These are phyloP conservation scores for Neofusicoccum sp. DNA, from an alignment of 2,329 filamentous ascomycete genomes.

Conservation along the genomic window DNA sequence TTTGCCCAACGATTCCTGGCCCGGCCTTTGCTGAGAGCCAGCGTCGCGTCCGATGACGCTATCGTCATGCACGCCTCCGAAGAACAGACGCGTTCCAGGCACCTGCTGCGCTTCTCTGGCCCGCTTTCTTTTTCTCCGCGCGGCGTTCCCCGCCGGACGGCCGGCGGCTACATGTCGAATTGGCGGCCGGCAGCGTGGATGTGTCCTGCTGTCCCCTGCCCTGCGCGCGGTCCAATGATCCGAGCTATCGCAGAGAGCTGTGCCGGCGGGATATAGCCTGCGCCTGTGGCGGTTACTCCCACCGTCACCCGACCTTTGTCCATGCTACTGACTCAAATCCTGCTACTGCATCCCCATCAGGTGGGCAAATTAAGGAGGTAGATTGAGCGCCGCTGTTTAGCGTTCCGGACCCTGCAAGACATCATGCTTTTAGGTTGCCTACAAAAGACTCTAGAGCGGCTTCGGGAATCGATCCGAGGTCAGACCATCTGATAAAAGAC, in stretches of 20 bases:
- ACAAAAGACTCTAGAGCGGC: background rate
- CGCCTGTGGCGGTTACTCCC: background rate
- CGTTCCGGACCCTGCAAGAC: background rate
- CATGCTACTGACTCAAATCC: background rate
- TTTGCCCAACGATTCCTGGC: background rate
- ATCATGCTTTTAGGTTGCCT: background rate
- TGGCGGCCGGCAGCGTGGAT: background rate
- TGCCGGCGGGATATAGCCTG: background rate
- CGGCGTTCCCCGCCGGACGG: slow-evolving; percentile 1
- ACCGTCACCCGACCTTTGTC: background rate
- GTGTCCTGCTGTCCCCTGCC: background rate
- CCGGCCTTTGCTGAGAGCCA: background rate
- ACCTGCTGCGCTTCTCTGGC: background rate
- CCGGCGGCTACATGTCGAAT: background rate
- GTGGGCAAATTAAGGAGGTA: background rate
- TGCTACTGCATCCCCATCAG: background rate
- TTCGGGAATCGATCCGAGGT: background rate
- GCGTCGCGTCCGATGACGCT: slow-evolving; percentile 7
- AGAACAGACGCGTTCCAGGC: background rate
- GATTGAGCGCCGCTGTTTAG: background rate
- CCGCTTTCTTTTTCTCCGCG: background rate
- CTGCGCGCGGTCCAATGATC: background rate
- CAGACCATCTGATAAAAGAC: background rate
- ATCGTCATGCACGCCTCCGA: slow-evolving; percentile 10
- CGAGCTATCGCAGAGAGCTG: background rate